Percentiles rank a stretch among this genome's conserved stretches.
Evolutionary conservation across 208 protist species (phyloP).

Genomic region (Entamoeba moshkovskii): DNA sequence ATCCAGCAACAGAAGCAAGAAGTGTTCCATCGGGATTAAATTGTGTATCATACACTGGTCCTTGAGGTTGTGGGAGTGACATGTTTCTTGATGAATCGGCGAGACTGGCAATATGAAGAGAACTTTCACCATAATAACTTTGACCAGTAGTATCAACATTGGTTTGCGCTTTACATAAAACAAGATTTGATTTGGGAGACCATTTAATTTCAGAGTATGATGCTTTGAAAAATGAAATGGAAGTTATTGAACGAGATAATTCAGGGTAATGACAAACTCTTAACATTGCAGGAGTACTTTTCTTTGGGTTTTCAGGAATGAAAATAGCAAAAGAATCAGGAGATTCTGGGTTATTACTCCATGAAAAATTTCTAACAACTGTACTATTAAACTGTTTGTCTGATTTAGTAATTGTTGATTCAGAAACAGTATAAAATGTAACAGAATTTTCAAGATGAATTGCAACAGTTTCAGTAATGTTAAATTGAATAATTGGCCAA

Average conservation of each 20-base stretch:
- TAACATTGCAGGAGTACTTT: not conserved
- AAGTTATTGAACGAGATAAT: not conserved
- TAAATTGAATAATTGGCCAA: not conserved
- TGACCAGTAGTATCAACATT: not conserved
- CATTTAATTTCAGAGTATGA: not conserved
- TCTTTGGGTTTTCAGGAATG: not conserved
- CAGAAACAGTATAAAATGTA: not conserved
- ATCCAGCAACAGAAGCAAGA: not conserved
- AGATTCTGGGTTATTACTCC: not conserved
- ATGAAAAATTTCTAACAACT: not conserved
- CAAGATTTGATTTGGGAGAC: not conserved
- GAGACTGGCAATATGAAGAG: not conserved
- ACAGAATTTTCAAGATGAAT: not conserved
- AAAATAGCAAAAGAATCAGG: not conserved
- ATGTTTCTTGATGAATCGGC: not conserved
- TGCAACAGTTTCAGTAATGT: not conserved
- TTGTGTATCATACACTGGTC: not conserved
- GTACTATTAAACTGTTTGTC: not conserved
- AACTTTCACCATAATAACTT: not conserved
- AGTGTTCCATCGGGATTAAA: not conserved
- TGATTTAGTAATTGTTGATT: not conserved
- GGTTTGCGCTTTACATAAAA: not conserved
- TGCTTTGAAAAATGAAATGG: not conserved
- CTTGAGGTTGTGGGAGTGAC: not conserved
- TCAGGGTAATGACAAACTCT: not conserved